Conservation (phyloP, 495 filamentous ascomycete genomes). For the Neurospora hispaniola region DNA sequence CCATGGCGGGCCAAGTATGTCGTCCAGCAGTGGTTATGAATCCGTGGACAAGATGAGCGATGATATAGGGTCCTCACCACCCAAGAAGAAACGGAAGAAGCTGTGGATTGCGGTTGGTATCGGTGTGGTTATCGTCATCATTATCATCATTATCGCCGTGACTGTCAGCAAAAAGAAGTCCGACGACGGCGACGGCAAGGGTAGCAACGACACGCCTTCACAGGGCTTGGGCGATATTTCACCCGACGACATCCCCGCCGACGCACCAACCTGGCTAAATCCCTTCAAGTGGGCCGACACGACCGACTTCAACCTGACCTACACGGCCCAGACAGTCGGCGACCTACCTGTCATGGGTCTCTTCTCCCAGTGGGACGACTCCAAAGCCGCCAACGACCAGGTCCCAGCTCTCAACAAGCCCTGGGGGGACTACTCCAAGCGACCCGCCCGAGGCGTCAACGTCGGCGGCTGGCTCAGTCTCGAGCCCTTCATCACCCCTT, state of each 20-base stretch:
- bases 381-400: constrained; percentile 60
- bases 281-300: constrained; percentile 93
- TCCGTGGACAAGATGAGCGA: not conserved
- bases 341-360: constrained; percentile 86
- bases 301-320: constrained; percentile 86
- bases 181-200: constrained; percentile 7
- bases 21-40: not conserved
- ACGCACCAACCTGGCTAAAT: constrained; percentile 70
- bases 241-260: constrained; percentile 51
- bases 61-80: not conserved
- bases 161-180: constrained; percentile 57
- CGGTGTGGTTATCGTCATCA: constrained; percentile 48
- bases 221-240: constrained; percentile 50
- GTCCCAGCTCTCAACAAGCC: constrained; percentile 65
- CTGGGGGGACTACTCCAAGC: constrained; percentile 65
- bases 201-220: constrained; percentile 24
- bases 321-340: constrained; percentile 75
- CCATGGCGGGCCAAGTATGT: not conserved
- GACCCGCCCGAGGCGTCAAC: constrained; percentile 82
- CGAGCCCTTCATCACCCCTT: constrained; percentile 93
- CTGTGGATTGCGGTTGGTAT: constrained; percentile 38
- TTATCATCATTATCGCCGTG: constrained; percentile 66
- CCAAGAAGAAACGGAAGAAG: not conserved
- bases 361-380: constrained; percentile 79
- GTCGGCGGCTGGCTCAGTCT: constrained; percentile 89